Evolutionary conservation across 352 stramenopile genomes (phyloP), one percentile per base, ranked within the genome.

Genomic region (Phytophthora melonis): DNA sequence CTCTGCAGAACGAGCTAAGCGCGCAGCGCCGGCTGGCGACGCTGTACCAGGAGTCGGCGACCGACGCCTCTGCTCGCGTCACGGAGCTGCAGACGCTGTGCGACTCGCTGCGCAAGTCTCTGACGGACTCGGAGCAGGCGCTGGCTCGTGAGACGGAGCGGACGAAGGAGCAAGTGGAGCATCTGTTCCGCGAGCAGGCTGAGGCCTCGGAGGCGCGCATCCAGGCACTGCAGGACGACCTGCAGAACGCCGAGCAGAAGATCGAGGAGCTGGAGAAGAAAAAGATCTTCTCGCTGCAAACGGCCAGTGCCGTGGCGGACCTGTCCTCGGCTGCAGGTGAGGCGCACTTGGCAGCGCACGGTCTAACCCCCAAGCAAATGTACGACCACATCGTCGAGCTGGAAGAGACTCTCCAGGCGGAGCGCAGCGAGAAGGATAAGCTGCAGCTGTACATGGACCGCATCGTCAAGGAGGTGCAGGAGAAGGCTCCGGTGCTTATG

Each of bases 391-490:
- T 98, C 32, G 83, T 97, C 8, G 80, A 96, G 50, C 81, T 97
- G 0, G 90, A 98, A 74, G 88, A 97, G 65, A 82, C 89, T 7
- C 79, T 98, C 13, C 81, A 87, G 32, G 70, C 84, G 0, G 93
- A 98, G 74, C 88, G 82, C 43, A 82, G 81, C 2, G 87, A 95
- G 49, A 97, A 96, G 65, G 90, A 96, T 43, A 93, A 95, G 54
- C 78, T 98, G 14, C 89, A 98, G 72, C 76, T 98, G 27, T 92
- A 96, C 54, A 88, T 99, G 66, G 81, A 98, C 55, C 93, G 92
- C 19, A 97, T 99, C 55, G 80, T 98, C 41, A 88, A 91, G 58
- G 96, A 99, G 67, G 92, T 99, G 62, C 88, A 97, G 63, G 86
- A 89, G 32, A 98, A 97, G 72, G 93, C 94, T 5, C 96, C 97